phyloP scores from a whole-genome alignment of 1,284 basidiomycete genomes.

The Pseudozyma sp. region DNA sequence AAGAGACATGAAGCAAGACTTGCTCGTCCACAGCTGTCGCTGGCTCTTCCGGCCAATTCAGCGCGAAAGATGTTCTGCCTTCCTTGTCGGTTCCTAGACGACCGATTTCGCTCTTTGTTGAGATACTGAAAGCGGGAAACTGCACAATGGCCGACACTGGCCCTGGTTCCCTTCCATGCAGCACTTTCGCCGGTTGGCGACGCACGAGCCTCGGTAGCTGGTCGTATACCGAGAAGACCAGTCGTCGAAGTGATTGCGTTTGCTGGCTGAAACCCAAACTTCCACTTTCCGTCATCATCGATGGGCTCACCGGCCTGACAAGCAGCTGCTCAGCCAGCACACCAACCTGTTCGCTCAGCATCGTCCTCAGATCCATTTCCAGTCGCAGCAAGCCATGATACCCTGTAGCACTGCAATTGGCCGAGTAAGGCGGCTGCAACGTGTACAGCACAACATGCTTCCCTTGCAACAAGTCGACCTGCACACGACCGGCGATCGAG shows the following conservation, averaged over 20 bases:
- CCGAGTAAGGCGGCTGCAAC: slow-evolving; percentile 32
- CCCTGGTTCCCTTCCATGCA: slow-evolving; percentile 37
- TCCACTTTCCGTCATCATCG: slow-evolving; percentile 44
- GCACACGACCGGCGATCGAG: slow-evolving; percentile 37
- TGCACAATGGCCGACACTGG: slow-evolving; percentile 38
- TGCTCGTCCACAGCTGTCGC: slow-evolving; percentile 31
- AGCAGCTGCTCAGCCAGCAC: slow-evolving; percentile 43
- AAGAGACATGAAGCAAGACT: slow-evolving; percentile 48
- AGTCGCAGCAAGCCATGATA: slow-evolving; percentile 39
- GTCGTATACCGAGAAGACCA: slow-evolving; percentile 53
- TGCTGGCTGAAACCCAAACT: slow-evolving; percentile 33
- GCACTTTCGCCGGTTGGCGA: slow-evolving; percentile 39
- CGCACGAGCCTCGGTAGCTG: slow-evolving; percentile 41
- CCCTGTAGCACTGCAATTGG: slow-evolving; percentile 12
- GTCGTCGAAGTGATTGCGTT: slow-evolving; percentile 19
- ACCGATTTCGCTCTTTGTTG: neutral
- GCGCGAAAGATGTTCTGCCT: slow-evolving; percentile 13
- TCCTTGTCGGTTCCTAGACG: neutral
- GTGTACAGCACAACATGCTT: slow-evolving; percentile 54
- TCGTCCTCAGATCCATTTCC: slow-evolving; percentile 35
- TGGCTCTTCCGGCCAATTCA: slow-evolving; percentile 24
- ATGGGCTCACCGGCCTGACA: slow-evolving; percentile 35
- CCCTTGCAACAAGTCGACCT: slow-evolving; percentile 33
- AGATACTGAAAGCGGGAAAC: slow-evolving; percentile 50
- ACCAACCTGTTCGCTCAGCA: slow-evolving; percentile 43